Evolutionary conservation across 768 basidiomycete genomes (phyloP).

Genomic region (Pulveroboletus sp.): DNA sequence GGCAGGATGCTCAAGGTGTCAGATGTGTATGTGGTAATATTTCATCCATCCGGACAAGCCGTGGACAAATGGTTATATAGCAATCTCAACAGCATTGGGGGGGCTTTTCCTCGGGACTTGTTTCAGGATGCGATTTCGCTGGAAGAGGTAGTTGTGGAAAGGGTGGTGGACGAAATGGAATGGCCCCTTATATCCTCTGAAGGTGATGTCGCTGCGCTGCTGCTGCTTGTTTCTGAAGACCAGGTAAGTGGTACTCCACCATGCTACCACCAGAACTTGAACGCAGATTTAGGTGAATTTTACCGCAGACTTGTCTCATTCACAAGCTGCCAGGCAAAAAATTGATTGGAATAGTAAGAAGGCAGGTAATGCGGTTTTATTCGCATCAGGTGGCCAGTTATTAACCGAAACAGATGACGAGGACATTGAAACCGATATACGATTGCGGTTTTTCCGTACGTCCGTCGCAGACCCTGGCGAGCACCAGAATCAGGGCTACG

Average conservation of each 20-base stretch:
- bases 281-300: slow-evolving; percentile 60
- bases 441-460: slow-evolving; percentile 37
- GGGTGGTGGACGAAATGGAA: slow-evolving; percentile 57
- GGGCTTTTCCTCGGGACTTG: slow-evolving; percentile 58
- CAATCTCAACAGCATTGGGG: slow-evolving; percentile 66
- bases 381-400: neutral
- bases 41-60: neutral
- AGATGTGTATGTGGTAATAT: slow-evolving; percentile 46
- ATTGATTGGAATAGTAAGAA: slow-evolving; percentile 90
- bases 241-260: slow-evolving; percentile 44
- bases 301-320: slow-evolving; percentile 60
- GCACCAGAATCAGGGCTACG: slow-evolving; percentile 6
- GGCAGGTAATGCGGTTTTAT: slow-evolving; percentile 51
- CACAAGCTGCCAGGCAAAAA: slow-evolving; percentile 50
- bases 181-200: slow-evolving; percentile 82
- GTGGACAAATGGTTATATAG: slow-evolving; percentile 33
- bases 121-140: slow-evolving; percentile 70
- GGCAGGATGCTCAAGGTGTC: slow-evolving; percentile 78
- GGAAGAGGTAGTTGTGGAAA: slow-evolving; percentile 51
- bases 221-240: slow-evolving; percentile 80
- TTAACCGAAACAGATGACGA: slow-evolving; percentile 62
- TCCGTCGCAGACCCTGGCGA: slow-evolving; percentile 15
- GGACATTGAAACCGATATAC: slow-evolving; percentile 71
- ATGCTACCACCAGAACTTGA: neutral
- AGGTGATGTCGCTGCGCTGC: slow-evolving; percentile 74